Base-by-base conservation (phyloP, 192 early-diverging fungal species). In the Martensiomyces pterosporus region DNA sequence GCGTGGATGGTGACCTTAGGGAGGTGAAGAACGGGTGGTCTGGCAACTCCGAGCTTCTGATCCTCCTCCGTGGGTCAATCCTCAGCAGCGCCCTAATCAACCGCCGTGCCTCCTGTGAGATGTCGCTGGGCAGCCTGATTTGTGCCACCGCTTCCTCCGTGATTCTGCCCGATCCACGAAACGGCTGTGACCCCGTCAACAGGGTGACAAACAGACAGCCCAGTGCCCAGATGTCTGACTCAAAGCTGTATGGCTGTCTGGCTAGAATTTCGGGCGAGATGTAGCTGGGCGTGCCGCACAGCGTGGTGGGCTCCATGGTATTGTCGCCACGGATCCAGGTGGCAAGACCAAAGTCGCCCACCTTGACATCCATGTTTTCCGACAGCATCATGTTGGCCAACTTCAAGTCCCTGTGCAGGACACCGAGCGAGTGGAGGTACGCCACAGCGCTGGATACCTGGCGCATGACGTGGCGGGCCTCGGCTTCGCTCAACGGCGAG, bases 281-380 rank as follows among this genome's bases (percentile, higher is more conserved):
- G 57, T 89, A 89, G 48, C 83, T 87, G 13, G 85, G 85, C 2
- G 87, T 89, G 17, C 87, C 87, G 48, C 87, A 89, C 76, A 87
- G 70, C 0, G 85, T 87, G 43, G 80, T 77, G 33, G 86, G 84
- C 57, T 90, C 88, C 1, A 49, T 66, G 24, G 75, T 57, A 1
- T 48, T 26, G 12, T 57, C 47, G 24, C 13, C 15, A 38, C 80
- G 80, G 32, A 62, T 18, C 45, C 56, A 45, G 0, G 67, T 75
- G 34, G 88, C 88, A 33, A 88, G 56, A 4, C 88, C 88, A 64
- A 90, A 90, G 57, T 90, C 88, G n/a, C 77, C 83, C 25, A 90
- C 76, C 64, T 84, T 83, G 26, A 85, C 65, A 12, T 79, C 57
- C 54, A 67, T 68, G 14, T 52, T 47, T 0, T 53, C 58, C 0